Conservation (phyloP, 129 eudicot genomes). For the Rutidosis leptorrhynchoides region DNA sequence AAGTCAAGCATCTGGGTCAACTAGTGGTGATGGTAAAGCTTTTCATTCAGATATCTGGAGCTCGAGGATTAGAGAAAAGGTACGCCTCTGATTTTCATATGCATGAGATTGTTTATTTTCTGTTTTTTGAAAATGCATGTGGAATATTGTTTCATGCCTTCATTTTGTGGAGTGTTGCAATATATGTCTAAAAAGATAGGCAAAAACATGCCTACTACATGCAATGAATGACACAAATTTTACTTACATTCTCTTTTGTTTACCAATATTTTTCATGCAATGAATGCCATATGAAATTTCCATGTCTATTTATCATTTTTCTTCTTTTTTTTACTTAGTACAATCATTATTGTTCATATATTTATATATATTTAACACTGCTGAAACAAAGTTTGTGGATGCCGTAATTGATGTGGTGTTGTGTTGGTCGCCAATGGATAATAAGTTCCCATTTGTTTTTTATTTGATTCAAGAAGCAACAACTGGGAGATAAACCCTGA, state of each 20-base stretch:
- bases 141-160: background rate
- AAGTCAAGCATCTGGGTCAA: constrained; percentile 52
- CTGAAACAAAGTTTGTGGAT: constrained; percentile 2
- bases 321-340: background rate
- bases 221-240: background rate
- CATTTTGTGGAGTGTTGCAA: background rate
- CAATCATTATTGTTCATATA: background rate
- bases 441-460: constrained; percentile 9
- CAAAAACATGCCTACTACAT: background rate
- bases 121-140: background rate
- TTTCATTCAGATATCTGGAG: constrained; percentile 75
- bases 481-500: background rate
- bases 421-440: constrained; percentile 4
- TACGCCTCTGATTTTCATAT: constrained; percentile 21
- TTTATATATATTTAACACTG: background rate
- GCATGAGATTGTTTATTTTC: background rate
- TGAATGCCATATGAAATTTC: too few species aligned
- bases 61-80: constrained; percentile 84
- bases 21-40: constrained; percentile 46
- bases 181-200: background rate
- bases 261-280: background rate
- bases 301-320: background rate
- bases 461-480: background rate
- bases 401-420: background rate
- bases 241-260: background rate